phyloP scores from a whole-genome alignment of 805 yeast species.

The Starmerella vaccinii region DNA sequence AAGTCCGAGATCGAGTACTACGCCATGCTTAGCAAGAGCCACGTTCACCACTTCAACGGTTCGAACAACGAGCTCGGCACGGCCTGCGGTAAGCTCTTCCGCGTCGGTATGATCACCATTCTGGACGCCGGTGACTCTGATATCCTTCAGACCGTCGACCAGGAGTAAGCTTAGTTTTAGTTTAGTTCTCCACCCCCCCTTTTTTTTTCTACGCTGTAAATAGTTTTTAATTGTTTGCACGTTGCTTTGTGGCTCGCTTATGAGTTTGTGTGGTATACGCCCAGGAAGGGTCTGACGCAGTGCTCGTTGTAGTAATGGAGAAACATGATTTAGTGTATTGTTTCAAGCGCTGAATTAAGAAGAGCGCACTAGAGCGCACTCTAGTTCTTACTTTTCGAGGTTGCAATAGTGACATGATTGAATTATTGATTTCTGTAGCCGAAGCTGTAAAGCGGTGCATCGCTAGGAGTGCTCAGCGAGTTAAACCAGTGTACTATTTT shows the following conservation, averaged over 20 bases:
- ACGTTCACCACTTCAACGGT: conserved; percentile 98
- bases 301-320: no score
- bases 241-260: background rate
- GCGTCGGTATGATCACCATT: conserved; percentile 94
- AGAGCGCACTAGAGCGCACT: no score
- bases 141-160: conserved; percentile 47
- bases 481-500: no score
- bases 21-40: conserved; percentile 99
- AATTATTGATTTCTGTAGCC: no score
- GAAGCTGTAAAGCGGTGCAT: no score
- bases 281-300: background rate
- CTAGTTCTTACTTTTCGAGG: no score
- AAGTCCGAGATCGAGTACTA: conserved; percentile 99
- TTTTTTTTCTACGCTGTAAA: background rate
- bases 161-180: conserved; percentile 15
- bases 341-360: no score
- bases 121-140: conserved; percentile 99
- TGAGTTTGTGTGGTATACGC: background rate
- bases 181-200: background rate
- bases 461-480: no score
- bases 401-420: no score
- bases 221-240: conserved; percentile 1
- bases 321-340: no score
- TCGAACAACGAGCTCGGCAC: conserved; percentile 99
- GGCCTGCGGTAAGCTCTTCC: conserved; percentile 99